Evolutionary conservation across 805 yeast species (phyloP).

Genomic region (Nakazawaea ishiwadae): DNA sequence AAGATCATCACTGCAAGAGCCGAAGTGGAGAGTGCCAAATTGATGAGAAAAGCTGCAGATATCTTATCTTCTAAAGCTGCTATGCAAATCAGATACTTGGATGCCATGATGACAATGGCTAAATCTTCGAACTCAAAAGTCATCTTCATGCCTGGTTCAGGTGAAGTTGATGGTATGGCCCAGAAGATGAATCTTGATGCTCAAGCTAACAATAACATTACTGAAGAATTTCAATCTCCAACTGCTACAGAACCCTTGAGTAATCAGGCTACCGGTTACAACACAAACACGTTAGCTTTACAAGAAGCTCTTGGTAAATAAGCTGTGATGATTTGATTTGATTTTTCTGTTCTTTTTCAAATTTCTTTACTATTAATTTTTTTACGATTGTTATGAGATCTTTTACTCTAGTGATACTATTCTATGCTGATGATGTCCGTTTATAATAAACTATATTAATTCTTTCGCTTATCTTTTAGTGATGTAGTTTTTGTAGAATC

Average conservation of each 20-base stretch:
- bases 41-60: conserved; percentile 77
- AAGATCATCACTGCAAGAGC: conserved; percentile 72
- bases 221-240: background rate
- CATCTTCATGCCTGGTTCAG: conserved; percentile 62
- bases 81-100: conserved; percentile 73
- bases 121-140: conserved; percentile 58
- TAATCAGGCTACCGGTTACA: conserved; percentile 2
- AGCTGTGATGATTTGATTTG: background rate
- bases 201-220: background rate
- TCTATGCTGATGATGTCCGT: too few species aligned
- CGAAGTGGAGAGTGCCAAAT: conserved; percentile 70
- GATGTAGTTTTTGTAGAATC: too few species aligned
- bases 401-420: too few species aligned
- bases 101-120: conserved; percentile 76
- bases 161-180: conserved; percentile 27
- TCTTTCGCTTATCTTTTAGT: too few species aligned
- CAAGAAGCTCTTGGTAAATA: conserved; percentile 6
- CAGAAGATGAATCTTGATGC: background rate
- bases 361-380: background rate
- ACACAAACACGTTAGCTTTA: conserved; percentile 6
- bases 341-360: background rate
- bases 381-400: too few species aligned
- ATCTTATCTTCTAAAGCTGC: conserved; percentile 71
- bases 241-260: background rate
- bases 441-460: too few species aligned